These are phyloP conservation scores for Austroboletus novae-zelandiae DNA, from an alignment of 1,284 basidiomycete species.

Conservation along the genomic window DNA sequence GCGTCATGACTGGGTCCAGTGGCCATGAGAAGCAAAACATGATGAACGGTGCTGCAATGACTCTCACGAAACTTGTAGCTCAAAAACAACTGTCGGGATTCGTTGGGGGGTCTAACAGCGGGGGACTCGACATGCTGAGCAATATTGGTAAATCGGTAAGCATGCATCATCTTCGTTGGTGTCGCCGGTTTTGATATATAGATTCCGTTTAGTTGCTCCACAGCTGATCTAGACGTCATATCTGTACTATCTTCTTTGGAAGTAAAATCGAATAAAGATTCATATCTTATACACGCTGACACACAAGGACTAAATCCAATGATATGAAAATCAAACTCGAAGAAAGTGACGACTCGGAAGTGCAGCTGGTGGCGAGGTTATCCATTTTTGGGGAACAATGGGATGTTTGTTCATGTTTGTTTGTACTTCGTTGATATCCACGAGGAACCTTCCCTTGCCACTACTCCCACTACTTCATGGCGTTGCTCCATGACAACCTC, in stretches of 20 bases:
- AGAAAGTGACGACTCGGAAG: no score
- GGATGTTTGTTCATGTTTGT: background rate
- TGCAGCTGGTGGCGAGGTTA: no score
- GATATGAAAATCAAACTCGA: background rate
- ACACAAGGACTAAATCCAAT: background rate
- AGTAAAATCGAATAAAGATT: background rate
- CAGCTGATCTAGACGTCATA: slow-evolving; percentile 40
- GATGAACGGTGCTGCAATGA: slow-evolving; percentile 80
- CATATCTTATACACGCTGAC: no score
- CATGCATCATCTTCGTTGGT: background rate
- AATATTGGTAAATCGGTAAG: slow-evolving; percentile 49
- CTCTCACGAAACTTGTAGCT: slow-evolving; percentile 76
- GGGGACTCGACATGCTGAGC: slow-evolving; percentile 56
- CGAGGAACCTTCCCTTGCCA: background rate
- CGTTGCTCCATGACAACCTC: background rate
- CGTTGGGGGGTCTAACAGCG: slow-evolving; percentile 61
- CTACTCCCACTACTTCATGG: background rate
- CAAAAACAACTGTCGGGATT: slow-evolving; percentile 59
- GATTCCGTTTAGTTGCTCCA: slow-evolving; percentile 21
- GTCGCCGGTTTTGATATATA: background rate
- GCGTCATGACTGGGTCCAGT: slow-evolving; percentile 68
- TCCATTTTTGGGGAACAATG: background rate
- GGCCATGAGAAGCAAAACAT: slow-evolving; percentile 78
- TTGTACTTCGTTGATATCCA: no score
- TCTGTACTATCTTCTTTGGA: background rate